Evolutionary conservation across 495 filamentous ascomycete genomes (phyloP).

Genomic region (Aspergillus taichungensis): DNA sequence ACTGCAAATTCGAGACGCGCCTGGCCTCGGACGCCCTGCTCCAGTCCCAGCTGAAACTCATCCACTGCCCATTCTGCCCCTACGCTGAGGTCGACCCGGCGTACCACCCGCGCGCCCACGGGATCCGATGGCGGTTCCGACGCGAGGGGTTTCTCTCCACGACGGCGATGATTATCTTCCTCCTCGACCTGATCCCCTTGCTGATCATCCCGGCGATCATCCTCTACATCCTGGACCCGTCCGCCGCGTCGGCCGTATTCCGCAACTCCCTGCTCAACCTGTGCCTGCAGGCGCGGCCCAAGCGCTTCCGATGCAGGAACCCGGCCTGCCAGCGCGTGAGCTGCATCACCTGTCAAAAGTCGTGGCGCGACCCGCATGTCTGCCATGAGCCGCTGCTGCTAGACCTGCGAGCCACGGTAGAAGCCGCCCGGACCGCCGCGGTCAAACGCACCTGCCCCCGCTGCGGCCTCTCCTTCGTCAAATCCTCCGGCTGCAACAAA

Average conservation of each 20-base stretch:
- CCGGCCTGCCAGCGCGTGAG: conserved; percentile 56
- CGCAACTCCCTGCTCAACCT: conserved; percentile 50
- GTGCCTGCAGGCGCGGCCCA: conserved; percentile 54
- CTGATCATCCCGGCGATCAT: conserved; percentile 41
- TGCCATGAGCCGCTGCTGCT: conserved; percentile 56
- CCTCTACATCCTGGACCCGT: conserved; percentile 30
- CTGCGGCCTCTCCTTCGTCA: conserved; percentile 86
- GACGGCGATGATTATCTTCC: conserved; percentile 24
- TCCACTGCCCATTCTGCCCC: conserved; percentile 82
- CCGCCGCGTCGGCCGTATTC: conserved; percentile 33
- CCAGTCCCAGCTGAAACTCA: conserved; percentile 61
- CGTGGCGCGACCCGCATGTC: conserved; percentile 59
- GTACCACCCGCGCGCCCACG: conserved; percentile 46
- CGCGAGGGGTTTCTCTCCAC: conserved; percentile 37
- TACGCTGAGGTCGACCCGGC: conserved; percentile 85
- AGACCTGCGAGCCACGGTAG: conserved; percentile 76
- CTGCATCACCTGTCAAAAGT: conserved; percentile 64
- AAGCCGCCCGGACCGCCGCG: conserved; percentile 83
- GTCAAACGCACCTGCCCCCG: conserved; percentile 92
- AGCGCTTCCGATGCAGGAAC: conserved; percentile 65
- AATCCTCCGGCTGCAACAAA: conserved; percentile 90
- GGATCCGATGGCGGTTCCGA: conserved; percentile 39
- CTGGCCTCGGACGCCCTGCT: conserved; percentile 63
- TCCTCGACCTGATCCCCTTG: conserved; percentile 45
- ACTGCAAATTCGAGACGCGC: conserved; percentile 66